phyloP scores from a whole-genome alignment of 495 filamentous ascomycete genomes.

The Durotheca rogersii region DNA sequence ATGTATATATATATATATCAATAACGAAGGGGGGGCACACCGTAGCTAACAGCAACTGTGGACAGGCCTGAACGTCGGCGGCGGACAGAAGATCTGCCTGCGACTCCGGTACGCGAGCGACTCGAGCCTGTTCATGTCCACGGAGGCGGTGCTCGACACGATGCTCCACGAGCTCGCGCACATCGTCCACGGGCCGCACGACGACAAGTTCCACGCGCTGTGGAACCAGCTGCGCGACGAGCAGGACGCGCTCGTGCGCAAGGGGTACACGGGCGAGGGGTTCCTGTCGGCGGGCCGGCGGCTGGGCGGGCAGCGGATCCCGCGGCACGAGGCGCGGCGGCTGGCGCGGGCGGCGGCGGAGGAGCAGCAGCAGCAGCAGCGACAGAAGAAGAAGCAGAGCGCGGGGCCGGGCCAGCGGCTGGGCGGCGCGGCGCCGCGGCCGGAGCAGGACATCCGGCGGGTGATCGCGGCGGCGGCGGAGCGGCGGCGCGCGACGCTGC shows the following conservation, averaged over 20 bases:
- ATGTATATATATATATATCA: too few species aligned
- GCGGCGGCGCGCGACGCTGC: constrained; percentile 59
- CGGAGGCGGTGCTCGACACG: constrained; percentile 81
- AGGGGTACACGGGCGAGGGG: constrained; percentile 91
- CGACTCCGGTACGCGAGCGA: constrained; percentile 79
- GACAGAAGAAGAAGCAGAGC: too few species aligned
- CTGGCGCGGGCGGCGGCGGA: constrained; percentile 76
- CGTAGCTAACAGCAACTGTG: constrained; percentile 7
- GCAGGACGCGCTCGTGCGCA: constrained; percentile 67
- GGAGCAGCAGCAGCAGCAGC: constrained; percentile 58
- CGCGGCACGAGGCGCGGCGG: constrained; percentile 72
- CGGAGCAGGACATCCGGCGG: constrained; percentile 70
- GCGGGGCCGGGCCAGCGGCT: constrained; percentile 72
- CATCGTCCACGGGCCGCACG: constrained; percentile 79
- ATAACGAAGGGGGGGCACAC: background rate
- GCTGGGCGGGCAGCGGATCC: constrained; percentile 68
- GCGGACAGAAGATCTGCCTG: constrained; percentile 76
- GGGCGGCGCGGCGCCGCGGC: constrained; percentile 61
- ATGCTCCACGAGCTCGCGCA: constrained; percentile 98
- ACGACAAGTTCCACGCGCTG: constrained; percentile 76
- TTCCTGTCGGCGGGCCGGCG: constrained; percentile 75
- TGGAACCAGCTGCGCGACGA: constrained; percentile 90
- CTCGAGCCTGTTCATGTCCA: constrained; percentile 71
- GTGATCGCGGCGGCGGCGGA: constrained; percentile 74
- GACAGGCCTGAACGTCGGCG: constrained; percentile 72